Evolutionary conservation across 2,329 filamentous ascomycete genomes (phyloP).

Genomic region (Cylindrodendrum hubeiense): DNA sequence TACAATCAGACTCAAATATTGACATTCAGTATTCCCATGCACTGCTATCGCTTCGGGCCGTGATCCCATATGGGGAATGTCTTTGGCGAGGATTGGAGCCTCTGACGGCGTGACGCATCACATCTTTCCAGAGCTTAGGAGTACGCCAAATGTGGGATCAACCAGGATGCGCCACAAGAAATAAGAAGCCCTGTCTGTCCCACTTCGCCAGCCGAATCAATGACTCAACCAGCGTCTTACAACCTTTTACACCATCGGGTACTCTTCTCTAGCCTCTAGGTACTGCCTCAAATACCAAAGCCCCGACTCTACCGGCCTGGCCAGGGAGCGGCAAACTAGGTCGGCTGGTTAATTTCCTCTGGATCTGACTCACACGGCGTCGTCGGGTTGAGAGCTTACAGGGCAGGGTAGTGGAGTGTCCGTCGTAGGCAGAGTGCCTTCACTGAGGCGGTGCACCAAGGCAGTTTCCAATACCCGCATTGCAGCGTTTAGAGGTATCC

Average conservation of each 20-base stretch:
- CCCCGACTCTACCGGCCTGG: background rate
- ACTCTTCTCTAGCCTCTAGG: too few relatives aligned
- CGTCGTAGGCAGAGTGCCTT: background rate
- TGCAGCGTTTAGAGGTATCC: background rate
- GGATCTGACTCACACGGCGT: conserved; percentile 38
- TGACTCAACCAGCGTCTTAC: conserved; percentile 25
- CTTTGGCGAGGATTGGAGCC: background rate
- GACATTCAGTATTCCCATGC: background rate
- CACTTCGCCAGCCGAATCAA: background rate
- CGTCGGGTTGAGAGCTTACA: background rate
- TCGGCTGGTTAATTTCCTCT: background rate
- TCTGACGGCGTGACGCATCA: conserved; percentile 25
- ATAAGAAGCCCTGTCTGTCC: background rate
- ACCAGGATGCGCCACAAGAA: background rate
- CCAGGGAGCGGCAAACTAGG: background rate
- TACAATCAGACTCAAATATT: background rate
- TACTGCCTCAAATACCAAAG: background rate
- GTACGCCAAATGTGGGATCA: background rate
- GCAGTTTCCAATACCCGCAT: conserved; percentile 37
- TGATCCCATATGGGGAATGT: background rate
- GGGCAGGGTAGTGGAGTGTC: background rate
- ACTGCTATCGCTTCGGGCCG: background rate
- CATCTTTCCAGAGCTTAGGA: background rate
- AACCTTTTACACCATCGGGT: background rate
- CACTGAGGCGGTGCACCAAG: conserved; percentile 43